Percentiles rank a stretch among this genome's conserved stretches.
phyloP scores from a whole-genome alignment of 768 basidiomycete genomes.

The Boletus huronensis region DNA sequence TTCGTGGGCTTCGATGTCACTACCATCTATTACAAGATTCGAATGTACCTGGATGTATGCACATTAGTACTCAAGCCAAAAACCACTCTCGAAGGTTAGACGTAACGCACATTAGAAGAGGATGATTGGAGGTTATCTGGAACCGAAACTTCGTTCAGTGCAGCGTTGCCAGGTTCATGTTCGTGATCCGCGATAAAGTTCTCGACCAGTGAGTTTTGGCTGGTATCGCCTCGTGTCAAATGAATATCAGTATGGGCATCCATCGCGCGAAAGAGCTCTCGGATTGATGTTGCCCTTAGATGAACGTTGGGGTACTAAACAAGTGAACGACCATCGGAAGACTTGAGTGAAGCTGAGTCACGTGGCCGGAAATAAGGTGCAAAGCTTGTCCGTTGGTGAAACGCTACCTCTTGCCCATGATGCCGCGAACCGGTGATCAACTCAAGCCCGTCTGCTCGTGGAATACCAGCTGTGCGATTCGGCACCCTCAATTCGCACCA shows the following conservation, averaged over 20 bases:
- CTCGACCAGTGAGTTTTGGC: not conserved
- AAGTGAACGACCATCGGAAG: not conserved
- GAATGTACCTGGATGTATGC: constrained; percentile 15
- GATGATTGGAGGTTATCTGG: not conserved
- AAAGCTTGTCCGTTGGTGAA: not conserved
- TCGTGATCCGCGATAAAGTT: not conserved
- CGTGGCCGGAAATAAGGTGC: constrained; percentile 9
- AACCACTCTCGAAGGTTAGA: not conserved
- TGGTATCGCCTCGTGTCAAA: not conserved
- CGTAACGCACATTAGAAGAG: constrained; percentile 5
- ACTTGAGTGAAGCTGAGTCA: constrained; percentile 1
- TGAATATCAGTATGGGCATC: not conserved
- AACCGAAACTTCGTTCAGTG: not conserved
- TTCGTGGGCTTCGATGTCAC: not conserved
- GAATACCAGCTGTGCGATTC: not conserved
- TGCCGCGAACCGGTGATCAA: not conserved
- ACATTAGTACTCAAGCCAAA: not conserved
- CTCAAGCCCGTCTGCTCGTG: not conserved
- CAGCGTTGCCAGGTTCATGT: not conserved
- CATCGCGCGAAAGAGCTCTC: constrained; percentile 3
- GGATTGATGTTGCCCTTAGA: not conserved
- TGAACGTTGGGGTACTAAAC: not conserved
- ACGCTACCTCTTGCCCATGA: not conserved
- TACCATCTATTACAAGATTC: not conserved
- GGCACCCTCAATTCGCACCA: not conserved